Conservation (phyloP, 257 asterid genomes). For the Fraxinus anomala region DNA sequence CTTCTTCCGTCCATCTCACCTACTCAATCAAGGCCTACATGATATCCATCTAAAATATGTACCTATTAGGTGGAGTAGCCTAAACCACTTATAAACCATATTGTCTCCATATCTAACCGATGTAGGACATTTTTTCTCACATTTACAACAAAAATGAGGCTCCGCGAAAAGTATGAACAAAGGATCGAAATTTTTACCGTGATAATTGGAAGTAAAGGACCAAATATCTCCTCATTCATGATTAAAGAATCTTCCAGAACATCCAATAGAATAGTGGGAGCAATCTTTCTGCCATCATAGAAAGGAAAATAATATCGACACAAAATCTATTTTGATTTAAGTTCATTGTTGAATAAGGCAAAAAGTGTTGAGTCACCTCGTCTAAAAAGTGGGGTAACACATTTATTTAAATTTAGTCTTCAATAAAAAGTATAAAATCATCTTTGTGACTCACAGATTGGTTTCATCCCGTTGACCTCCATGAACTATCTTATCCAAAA, state of each 20-base stretch:
- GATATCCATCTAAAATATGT: neutral
- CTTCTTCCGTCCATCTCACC: neutral
- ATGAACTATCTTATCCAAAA: slow-evolving; percentile 65
- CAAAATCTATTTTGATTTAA: slow-evolving; percentile 18
- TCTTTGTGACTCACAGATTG: slow-evolving; percentile 60
- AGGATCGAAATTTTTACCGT: slow-evolving; percentile 46
- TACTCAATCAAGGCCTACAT: neutral
- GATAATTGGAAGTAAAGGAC: slow-evolving; percentile 83
- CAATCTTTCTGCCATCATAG: slow-evolving; percentile 57
- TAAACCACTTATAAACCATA: neutral
- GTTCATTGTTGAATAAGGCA: neutral
- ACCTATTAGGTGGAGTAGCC: neutral
- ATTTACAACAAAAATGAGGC: neutral
- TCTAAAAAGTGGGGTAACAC: neutral
- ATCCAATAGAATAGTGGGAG: slow-evolving; percentile 85
- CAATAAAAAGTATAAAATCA: neutral
- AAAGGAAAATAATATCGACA: slow-evolving; percentile 17
- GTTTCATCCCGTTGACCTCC: slow-evolving; percentile 80
- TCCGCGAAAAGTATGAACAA: neutral
- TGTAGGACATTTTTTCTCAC: neutral
- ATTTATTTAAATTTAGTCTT: neutral
- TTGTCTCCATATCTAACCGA: neutral
- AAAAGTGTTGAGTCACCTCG: slow-evolving; percentile 1
- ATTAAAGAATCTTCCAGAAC: slow-evolving; percentile 67
- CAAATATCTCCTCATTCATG: slow-evolving; percentile 89